Evolutionary conservation across 2,329 filamentous ascomycete genomes (phyloP).

Genomic region (Penicillium expansum): DNA sequence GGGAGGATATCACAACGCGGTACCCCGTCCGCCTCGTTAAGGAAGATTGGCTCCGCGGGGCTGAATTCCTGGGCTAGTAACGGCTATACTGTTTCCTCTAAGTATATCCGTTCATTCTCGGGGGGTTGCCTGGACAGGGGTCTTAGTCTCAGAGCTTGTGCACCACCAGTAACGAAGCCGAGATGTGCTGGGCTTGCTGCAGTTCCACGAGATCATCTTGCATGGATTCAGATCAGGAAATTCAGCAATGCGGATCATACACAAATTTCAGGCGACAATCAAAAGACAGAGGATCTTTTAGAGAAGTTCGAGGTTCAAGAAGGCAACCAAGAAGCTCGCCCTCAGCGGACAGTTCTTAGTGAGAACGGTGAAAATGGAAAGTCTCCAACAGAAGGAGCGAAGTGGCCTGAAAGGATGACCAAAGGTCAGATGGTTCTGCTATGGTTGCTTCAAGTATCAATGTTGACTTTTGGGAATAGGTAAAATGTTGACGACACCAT

Average conservation of each 20-base stretch:
- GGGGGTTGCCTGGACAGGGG: not conserved
- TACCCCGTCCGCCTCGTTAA: not conserved
- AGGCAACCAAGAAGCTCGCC: conserved; percentile 16
- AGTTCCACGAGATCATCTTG: not conserved
- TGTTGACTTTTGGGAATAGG: conserved; percentile 46
- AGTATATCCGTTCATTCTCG: not conserved
- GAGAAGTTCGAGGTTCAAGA: conserved; percentile 42
- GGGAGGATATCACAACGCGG: conserved; percentile 2
- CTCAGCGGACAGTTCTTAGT: conserved; percentile 26
- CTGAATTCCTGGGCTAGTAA: not conserved
- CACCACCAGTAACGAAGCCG: not conserved
- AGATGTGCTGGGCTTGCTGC: not conserved
- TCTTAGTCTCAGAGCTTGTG: not conserved
- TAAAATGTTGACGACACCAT: conserved; percentile 77
- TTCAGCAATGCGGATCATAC: conserved; percentile 19
- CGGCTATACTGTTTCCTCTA: not conserved
- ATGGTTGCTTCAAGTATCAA: not conserved
- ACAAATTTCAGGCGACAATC: conserved; percentile 25
- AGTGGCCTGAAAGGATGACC: conserved; percentile 52
- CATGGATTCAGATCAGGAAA: conserved; percentile 11
- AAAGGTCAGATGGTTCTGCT: conserved; percentile 50
- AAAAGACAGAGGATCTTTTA: conserved; percentile 35
- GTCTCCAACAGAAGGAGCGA: not conserved
- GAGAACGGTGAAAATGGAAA: conserved; percentile 28
- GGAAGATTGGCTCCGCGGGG: not conserved